These are phyloP conservation scores for Candida insectalens DNA, from an alignment of 805 yeast genomes.

Conservation along the genomic window DNA sequence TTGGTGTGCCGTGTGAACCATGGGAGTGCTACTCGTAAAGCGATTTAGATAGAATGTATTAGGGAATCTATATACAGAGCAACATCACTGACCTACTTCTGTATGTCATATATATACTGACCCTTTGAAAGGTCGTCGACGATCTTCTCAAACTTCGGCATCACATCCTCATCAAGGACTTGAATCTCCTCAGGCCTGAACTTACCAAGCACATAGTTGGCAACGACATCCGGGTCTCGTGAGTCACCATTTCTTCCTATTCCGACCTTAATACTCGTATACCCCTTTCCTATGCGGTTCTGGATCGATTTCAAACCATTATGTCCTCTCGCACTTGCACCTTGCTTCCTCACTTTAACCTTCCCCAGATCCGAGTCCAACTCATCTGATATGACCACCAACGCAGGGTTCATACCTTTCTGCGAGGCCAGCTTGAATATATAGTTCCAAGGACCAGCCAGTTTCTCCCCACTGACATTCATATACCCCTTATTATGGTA, in stretches of 20 bases:
- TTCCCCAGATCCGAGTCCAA: conserved; percentile 57
- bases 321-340: conserved; percentile 69
- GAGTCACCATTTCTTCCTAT: conserved; percentile 50
- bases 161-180: conserved; percentile 27
- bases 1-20: no score
- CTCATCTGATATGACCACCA: conserved; percentile 74
- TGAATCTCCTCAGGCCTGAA: conserved; percentile 37
- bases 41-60: no score
- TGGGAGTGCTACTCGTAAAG: no score
- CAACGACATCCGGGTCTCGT: conserved; percentile 27
- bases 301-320: conserved; percentile 67
- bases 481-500: conserved; percentile 33
- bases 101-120: background rate
- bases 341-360: conserved; percentile 48
- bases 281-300: conserved; percentile 34
- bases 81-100: no score
- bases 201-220: conserved; percentile 53
- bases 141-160: conserved; percentile 29
- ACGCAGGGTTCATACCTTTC: conserved; percentile 23
- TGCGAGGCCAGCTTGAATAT: conserved; percentile 17
- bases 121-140: no score
- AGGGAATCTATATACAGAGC: no score
- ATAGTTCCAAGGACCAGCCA: conserved; percentile 30
- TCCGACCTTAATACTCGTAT: conserved; percentile 65
- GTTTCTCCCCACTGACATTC: conserved; percentile 56